Base-by-base conservation (phyloP, 2,329 filamentous ascomycete species). In the Chrysosporium keratinophilum region DNA sequence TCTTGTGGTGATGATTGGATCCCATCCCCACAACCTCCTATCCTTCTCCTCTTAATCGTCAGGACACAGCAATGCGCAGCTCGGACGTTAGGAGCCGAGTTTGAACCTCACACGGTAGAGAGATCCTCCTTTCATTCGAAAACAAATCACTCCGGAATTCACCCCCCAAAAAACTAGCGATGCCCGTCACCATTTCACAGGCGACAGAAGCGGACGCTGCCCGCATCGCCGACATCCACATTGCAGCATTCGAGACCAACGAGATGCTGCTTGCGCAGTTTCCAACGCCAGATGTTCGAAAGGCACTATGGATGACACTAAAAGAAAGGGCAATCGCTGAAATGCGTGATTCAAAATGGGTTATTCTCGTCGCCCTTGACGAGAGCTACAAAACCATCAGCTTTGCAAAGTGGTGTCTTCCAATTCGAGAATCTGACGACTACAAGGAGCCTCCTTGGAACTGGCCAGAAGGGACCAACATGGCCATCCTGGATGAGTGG, bases 161-260 rank as follows among this genome's bases (percentile, higher is more conserved):
- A 39, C 9, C 19, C 15, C n/a, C 17, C 28, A 47, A 37, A 7
- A 28, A 28, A 28, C 3, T 28, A 3, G 7, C 23, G n/a, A 48
- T 48, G 45, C 2, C 19, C 23, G 52, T 57, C 35, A 48, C 31
- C 6, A 46, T 60, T 23, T 33, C 19, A 10, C 4, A 45, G n/a
- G 60, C 60, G 15, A 34, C 48, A 7, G 52, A 56, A 45, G 50
- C 55, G 12, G 61, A 63, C 41, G 59, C 58, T 6, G 17, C 49
- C 35, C 52, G 56, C 55, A 63, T 64, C 40, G 61, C 61, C 14
- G 58, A 62, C 41, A 61, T 63, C 49, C 62, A 64, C 54, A 58
- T 64, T 51, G 58, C 58, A 9, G 57, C 61, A 33, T 64, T 64
- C 39, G 53, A 47, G 14, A 17, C 41, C 39, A 64, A 64, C 41